Evolutionary conservation across 2,329 filamentous ascomycete genomes (phyloP).

Genomic region (Penicillium brevicompactum): DNA sequence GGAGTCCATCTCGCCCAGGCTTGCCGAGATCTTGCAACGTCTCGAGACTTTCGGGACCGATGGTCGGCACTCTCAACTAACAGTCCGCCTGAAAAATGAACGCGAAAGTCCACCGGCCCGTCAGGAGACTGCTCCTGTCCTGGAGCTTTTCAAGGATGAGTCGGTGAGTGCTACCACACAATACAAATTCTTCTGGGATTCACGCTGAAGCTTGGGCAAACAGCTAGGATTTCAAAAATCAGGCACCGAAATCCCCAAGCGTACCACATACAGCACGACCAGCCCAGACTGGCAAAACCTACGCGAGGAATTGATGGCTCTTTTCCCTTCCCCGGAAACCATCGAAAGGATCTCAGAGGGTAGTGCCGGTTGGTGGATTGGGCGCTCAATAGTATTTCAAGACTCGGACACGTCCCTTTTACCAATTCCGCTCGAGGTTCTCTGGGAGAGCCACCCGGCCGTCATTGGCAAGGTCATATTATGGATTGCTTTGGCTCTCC

Average conservation of each 20-base stretch:
- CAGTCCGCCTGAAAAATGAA: not conserved
- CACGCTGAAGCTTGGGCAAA: not conserved
- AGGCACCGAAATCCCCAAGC: not conserved
- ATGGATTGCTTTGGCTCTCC: constrained; percentile 11
- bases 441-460: constrained; percentile 5
- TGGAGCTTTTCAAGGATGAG: constrained; percentile 12
- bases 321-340: constrained; percentile 4
- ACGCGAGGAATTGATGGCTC: constrained; percentile 1
- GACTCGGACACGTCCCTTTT: constrained; percentile 6
- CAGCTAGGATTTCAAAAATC: constrained; percentile 9
- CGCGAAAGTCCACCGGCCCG: not conserved
- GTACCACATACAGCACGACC: not conserved
- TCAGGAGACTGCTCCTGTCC: constrained; percentile 10
- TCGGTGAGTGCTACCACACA: not conserved
- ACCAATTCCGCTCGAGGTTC: not conserved
- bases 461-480: constrained; percentile 7
- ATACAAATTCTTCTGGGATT: not conserved
- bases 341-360: constrained; percentile 5
- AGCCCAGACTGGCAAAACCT: constrained; percentile 2
- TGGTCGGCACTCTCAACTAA: not conserved
- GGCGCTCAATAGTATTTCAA: constrained; percentile 5
- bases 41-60: not conserved
- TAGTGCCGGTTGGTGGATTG: constrained; percentile 13
- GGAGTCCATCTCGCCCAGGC: constrained; percentile 6
- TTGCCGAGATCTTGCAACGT: not conserved